Evolutionary conservation across 257 asterid genomes (phyloP).

Genomic region (Cruciata laevipes): DNA sequence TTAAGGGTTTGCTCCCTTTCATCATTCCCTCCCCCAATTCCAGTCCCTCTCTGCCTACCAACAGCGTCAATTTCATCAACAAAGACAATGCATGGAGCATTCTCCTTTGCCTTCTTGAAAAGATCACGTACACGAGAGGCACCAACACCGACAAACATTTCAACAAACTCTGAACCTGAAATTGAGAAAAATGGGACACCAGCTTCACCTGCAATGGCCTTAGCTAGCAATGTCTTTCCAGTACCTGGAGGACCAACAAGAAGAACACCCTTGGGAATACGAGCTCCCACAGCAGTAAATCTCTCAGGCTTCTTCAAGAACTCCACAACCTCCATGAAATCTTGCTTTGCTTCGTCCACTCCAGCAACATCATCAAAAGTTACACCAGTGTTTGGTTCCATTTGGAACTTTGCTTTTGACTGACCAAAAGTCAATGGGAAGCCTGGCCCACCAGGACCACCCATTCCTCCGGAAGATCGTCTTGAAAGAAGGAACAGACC

Average conservation of each 20-base stretch:
- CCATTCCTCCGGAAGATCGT: constrained; percentile 93
- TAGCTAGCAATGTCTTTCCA: constrained; percentile 91
- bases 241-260: constrained; percentile 99
- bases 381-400: constrained; percentile 98
- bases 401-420: constrained; percentile 94
- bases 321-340: constrained; percentile 97
- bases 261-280: constrained; percentile 98
- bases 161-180: constrained; percentile 97
- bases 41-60: constrained; percentile 98
- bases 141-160: constrained; percentile 99
- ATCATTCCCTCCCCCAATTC: constrained; percentile 97
- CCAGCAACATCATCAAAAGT: constrained; percentile 98
- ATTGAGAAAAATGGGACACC: constrained; percentile 97
- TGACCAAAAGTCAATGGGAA: constrained; percentile 74
- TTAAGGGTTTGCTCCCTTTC: constrained; percentile 96
- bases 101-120: constrained; percentile 97
- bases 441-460: constrained; percentile 99
- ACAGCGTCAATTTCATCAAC: constrained; percentile 99
- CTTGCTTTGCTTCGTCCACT: constrained; percentile 97
- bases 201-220: constrained; percentile 99
- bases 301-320: constrained; percentile 96
- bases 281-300: constrained; percentile 95
- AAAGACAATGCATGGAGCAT: constrained; percentile 95
- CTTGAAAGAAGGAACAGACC: constrained; percentile 95
- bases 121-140: constrained; percentile 97